Conservation (phyloP, 129 eudicot species). For the Escallonia herrerae region DNA sequence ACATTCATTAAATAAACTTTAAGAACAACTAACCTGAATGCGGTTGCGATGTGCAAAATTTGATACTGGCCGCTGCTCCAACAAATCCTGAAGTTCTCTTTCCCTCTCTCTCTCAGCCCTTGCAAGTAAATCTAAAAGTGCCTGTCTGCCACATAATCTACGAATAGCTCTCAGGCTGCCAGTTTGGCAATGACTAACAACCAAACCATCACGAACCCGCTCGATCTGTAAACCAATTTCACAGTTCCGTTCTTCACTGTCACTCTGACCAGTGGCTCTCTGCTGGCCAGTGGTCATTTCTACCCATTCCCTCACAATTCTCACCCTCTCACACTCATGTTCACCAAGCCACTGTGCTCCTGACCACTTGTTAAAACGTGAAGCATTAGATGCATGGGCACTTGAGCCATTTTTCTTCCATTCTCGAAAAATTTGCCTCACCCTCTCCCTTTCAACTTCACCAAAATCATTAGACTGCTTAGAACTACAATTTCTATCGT, state of each 20-base stretch:
- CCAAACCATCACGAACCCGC: constrained; percentile 39
- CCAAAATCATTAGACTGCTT: constrained; percentile 57
- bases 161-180: constrained; percentile 40
- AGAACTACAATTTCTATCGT: constrained; percentile 28
- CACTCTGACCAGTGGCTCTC: constrained; percentile 28
- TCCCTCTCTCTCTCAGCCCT: constrained; percentile 57
- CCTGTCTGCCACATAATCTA: constrained; percentile 74
- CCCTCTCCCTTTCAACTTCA: constrained; percentile 55
- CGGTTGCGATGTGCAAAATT: constrained; percentile 75
- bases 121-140: constrained; percentile 59
- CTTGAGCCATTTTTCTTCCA: constrained; percentile 55
- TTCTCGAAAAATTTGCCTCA: constrained; percentile 68
- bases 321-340: constrained; percentile 58
- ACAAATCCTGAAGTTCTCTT: constrained; percentile 48
- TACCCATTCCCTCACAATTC: constrained; percentile 58
- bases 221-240: constrained; percentile 42
- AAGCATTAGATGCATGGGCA: constrained; percentile 17
- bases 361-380: constrained; percentile 28
- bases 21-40: constrained; percentile 58
- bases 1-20: not conserved
- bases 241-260: constrained; percentile 34
- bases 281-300: constrained; percentile 47
- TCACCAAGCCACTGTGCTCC: constrained; percentile 38
- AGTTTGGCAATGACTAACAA: constrained; percentile 23
- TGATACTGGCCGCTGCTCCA: constrained; percentile 54